Conservation (phyloP, 2,329 filamentous ascomycete genomes). For the Phyllosticta citrichinensis region DNA sequence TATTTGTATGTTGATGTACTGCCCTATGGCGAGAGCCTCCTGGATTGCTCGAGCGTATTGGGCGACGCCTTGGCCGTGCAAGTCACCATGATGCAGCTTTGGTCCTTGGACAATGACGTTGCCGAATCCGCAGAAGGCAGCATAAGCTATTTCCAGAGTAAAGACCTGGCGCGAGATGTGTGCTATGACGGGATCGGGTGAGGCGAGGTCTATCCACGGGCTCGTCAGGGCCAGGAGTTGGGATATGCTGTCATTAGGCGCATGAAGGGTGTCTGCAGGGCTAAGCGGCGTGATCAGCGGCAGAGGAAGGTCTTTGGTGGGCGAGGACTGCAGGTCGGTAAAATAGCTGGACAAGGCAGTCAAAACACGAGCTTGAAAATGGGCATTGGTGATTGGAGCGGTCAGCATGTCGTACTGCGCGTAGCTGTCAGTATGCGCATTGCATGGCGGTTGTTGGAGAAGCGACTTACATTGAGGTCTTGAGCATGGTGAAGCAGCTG, state of each 20-base stretch:
- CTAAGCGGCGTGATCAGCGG: conserved; percentile 54
- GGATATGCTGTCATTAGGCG: conserved; percentile 56
- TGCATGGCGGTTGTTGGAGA: not conserved
- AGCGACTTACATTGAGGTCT: conserved; percentile 52
- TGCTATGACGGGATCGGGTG: conserved; percentile 69
- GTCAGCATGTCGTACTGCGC: conserved; percentile 71
- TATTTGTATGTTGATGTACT: conserved; percentile 69
- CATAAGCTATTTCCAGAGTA: conserved; percentile 85
- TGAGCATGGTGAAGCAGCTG: conserved; percentile 57
- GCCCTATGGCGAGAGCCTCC: conserved; percentile 65
- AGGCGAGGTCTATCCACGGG: conserved; percentile 85
- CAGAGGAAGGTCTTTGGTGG: conserved; percentile 29
- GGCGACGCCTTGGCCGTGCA: conserved; percentile 40
- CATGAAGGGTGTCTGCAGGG: conserved; percentile 67
- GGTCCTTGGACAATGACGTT: conserved; percentile 79
- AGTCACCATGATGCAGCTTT: conserved; percentile 48
- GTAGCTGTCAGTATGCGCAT: not conserved
- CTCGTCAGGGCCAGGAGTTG: conserved; percentile 73
- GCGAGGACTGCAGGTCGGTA: conserved; percentile 33
- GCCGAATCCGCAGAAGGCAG: conserved; percentile 83
- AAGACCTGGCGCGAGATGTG: conserved; percentile 83
- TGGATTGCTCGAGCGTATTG: conserved; percentile 79
- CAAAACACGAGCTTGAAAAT: conserved; percentile 61
- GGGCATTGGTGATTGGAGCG: conserved; percentile 63
- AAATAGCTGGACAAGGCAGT: conserved; percentile 50